Conservation (phyloP, 805 yeast genomes). For the Yamadazyma laniorum region DNA sequence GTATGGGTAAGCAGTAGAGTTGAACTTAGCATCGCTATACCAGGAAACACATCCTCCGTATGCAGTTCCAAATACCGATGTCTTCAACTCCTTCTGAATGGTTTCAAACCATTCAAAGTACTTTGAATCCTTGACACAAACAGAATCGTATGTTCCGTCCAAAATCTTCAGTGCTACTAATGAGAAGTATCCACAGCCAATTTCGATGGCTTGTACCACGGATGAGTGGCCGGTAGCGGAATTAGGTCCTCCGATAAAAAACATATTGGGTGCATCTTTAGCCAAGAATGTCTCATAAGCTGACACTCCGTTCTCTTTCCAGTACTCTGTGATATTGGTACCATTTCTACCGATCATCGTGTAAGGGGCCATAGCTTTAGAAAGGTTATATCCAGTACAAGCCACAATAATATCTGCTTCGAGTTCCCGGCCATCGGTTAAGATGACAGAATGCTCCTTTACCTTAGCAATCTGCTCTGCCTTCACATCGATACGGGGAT, state of each 20-base stretch:
- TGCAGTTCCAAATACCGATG: constrained; percentile 34
- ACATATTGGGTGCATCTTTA: constrained; percentile 34
- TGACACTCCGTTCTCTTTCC: constrained; percentile 30
- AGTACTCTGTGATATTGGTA: constrained; percentile 19
- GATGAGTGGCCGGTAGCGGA: constrained; percentile 44
- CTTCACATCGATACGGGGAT: constrained; percentile 28
- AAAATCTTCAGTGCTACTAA: constrained; percentile 26
- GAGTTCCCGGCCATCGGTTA: constrained; percentile 26
- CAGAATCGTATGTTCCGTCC: constrained; percentile 25
- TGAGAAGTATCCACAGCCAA: constrained; percentile 23
- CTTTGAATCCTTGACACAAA: constrained; percentile 29
- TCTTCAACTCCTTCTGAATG: constrained; percentile 24
- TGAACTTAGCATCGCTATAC: constrained; percentile 30
- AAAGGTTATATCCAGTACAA: constrained; percentile 40
- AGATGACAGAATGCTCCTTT: constrained; percentile 27
- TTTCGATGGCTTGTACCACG: constrained; percentile 39
- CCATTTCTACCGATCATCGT: constrained; percentile 28
- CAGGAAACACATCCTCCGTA: constrained; percentile 45
- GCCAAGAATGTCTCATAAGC: constrained; percentile 37
- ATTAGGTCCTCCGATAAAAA: constrained; percentile 40
- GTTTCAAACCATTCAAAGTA: constrained; percentile 34
- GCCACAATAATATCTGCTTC: constrained; percentile 41
- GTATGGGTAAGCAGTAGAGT: constrained; percentile 36
- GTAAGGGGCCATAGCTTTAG: constrained; percentile 17
- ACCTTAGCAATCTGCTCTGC: constrained; percentile 23